Evolutionary conservation across 2,329 filamentous ascomycete genomes (phyloP).

Genomic region (Dryadomyces sulphureus): DNA sequence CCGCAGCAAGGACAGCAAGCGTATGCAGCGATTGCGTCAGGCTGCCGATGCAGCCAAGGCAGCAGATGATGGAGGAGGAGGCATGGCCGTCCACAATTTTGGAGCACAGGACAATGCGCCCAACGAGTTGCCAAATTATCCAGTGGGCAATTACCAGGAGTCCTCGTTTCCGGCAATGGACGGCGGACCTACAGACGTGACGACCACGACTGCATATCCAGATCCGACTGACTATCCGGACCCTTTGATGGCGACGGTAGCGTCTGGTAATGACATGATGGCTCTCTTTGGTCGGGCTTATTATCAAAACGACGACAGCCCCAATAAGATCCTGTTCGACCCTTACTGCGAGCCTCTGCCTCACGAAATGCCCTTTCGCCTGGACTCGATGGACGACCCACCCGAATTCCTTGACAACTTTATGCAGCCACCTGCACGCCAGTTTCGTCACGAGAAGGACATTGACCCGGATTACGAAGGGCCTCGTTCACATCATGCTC

Average conservation of each 20-base stretch:
- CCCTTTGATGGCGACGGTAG: slow-evolving; percentile 10
- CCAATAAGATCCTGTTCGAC: slow-evolving; percentile 44
- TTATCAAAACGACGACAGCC: slow-evolving; percentile 43
- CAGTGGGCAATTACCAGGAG: background rate
- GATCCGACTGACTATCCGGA: slow-evolving; percentile 16
- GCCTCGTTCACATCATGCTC: slow-evolving; percentile 25
- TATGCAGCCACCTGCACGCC: slow-evolving; percentile 36
- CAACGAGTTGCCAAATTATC: background rate
- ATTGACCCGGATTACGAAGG: slow-evolving; percentile 38
- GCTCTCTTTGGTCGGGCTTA: slow-evolving; percentile 42
- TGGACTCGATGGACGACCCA: slow-evolving; percentile 27
- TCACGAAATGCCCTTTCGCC: slow-evolving; percentile 24
- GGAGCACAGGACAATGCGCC: background rate
- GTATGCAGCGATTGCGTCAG: slow-evolving; percentile 41
- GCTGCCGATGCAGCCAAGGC: slow-evolving; percentile 43
- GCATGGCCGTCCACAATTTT: background rate
- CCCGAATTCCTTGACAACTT: slow-evolving; percentile 41
- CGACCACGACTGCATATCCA: background rate
- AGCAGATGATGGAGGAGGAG: slow-evolving; percentile 14
- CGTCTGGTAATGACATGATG: slow-evolving; percentile 2
- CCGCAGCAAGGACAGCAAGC: slow-evolving; percentile 39
- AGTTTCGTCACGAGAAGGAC: slow-evolving; percentile 35
- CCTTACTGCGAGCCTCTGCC: slow-evolving; percentile 38
- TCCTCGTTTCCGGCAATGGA: background rate
- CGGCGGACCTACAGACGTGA: background rate